phyloP scores from a whole-genome alignment of 73 alveolate genomes.

The Urostyla sp. region DNA sequence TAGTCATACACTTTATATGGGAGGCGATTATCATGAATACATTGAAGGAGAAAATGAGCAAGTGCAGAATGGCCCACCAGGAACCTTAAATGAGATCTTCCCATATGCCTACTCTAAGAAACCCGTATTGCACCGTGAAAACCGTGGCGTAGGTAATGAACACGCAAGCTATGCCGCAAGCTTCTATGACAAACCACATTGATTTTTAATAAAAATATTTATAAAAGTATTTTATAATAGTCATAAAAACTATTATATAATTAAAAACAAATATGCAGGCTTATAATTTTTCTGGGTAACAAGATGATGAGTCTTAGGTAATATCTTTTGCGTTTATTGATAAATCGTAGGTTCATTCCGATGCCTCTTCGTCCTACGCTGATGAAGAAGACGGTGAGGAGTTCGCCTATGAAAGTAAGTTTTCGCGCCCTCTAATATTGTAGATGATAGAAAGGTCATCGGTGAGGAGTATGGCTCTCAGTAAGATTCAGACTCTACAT shows the following conservation, averaged over 20 bases:
- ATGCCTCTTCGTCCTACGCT: slow-evolving; percentile 53
- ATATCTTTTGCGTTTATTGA: slow-evolving; percentile 43
- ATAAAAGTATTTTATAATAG: slow-evolving; percentile 15
- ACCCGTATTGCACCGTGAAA: slow-evolving; percentile 45
- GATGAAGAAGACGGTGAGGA: slow-evolving; percentile 49
- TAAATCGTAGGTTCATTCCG: background rate
- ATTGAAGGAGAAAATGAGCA: slow-evolving; percentile 43
- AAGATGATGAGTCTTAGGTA: too few species aligned
- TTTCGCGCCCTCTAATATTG: too few species aligned
- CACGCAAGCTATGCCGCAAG: slow-evolving; percentile 66
- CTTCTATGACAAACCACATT: slow-evolving; percentile 67
- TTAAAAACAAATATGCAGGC: background rate
- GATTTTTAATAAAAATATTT: background rate
- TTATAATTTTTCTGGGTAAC: background rate
- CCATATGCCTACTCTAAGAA: slow-evolving; percentile 55
- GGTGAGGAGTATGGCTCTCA: slow-evolving; percentile 54
- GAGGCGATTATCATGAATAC: slow-evolving; percentile 61
- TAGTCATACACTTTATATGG: slow-evolving; percentile 63
- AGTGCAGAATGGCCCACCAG: slow-evolving; percentile 48
- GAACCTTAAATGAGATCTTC: slow-evolving; percentile 33
- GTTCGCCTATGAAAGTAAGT: slow-evolving; percentile 13
- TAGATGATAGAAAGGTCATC: slow-evolving; percentile 27
- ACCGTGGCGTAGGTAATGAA: slow-evolving; percentile 53
- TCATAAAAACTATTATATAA: background rate
- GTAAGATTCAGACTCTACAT: slow-evolving; percentile 33